These are phyloP conservation scores for Entophlyctis luteolus DNA, from an alignment of 192 early-diverging fungal genomes.

Conservation along the genomic window DNA sequence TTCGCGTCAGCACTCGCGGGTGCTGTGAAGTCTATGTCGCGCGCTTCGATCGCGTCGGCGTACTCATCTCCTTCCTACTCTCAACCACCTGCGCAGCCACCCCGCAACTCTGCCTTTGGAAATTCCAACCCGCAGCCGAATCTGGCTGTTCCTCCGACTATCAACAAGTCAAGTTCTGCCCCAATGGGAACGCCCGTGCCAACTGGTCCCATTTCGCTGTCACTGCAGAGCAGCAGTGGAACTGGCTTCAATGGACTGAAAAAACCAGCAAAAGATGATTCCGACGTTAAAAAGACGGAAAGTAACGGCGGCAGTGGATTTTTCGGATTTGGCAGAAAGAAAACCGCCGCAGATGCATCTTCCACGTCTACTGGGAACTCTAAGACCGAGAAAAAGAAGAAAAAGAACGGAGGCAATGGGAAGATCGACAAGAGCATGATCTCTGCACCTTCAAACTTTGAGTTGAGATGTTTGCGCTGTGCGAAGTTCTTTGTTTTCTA, in stretches of 20 bases:
- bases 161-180: slow-evolving; percentile 12
- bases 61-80: background rate
- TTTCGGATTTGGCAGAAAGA: slow-evolving; percentile 23
- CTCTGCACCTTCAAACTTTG: slow-evolving; percentile 42
- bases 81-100: background rate
- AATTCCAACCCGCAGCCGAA: background rate
- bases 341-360: slow-evolving; percentile 3
- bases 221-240: background rate
- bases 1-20: slow-evolving; percentile 20
- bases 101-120: background rate
- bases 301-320: background rate
- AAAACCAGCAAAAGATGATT: slow-evolving; percentile 1
- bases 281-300: slow-evolving; percentile 2
- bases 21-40: background rate
- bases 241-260: background rate
- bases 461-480: slow-evolving; percentile 30
- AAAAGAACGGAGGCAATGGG: slow-evolving; percentile 18
- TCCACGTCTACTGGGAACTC: slow-evolving; percentile 1
- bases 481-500: background rate
- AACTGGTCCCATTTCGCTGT: background rate
- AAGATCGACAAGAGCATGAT: slow-evolving; percentile 48
- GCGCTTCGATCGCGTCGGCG: background rate
- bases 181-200: background rate
- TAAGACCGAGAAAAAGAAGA: slow-evolving; percentile 24
- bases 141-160: background rate